These are phyloP conservation scores for Leishmania gerbilli DNA, from an alignment of 208 protist genomes.

Conservation along the genomic window DNA sequence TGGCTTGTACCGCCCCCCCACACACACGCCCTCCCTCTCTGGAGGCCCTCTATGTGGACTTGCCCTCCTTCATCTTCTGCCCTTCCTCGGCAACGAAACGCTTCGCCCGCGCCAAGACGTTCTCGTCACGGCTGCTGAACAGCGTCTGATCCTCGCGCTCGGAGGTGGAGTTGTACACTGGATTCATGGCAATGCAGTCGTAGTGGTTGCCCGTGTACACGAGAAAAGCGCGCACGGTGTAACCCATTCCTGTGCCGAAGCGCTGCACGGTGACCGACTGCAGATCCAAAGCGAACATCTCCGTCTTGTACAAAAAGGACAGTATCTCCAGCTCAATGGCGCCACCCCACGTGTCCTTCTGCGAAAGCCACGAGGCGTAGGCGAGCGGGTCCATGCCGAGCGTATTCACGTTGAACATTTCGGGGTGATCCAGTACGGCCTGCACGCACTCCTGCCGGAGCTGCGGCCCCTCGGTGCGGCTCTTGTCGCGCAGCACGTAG, in stretches of 20 bases:
- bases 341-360: conserved; percentile 90
- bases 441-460: conserved; percentile 85
- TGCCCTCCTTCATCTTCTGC: conserved; percentile 38
- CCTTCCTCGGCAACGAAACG: conserved; percentile 85
- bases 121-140: conserved; percentile 83
- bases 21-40: too few relatives aligned
- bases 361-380: conserved; percentile 80
- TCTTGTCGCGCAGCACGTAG: conserved; percentile 91
- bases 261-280: conserved; percentile 73
- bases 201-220: conserved; percentile 96
- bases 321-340: conserved; percentile 93
- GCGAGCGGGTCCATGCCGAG: conserved; percentile 62
- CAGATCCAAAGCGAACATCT: conserved; percentile 91
- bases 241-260: conserved; percentile 85
- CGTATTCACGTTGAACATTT: conserved; percentile 70
- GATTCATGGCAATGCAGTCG: conserved; percentile 92
- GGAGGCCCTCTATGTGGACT: background rate
- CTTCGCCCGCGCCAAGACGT: conserved; percentile 66
- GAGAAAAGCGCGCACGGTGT: conserved; percentile 84
- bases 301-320: conserved; percentile 78
- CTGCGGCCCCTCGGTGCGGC: conserved; percentile 57
- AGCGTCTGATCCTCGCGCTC: conserved; percentile 88
- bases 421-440: conserved; percentile 69
- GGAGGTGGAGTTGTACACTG: conserved; percentile 57
- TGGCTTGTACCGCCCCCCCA: background rate